Conservation (phyloP, 768 basidiomycete species). For the Dictyophora rubrovolvata region DNA sequence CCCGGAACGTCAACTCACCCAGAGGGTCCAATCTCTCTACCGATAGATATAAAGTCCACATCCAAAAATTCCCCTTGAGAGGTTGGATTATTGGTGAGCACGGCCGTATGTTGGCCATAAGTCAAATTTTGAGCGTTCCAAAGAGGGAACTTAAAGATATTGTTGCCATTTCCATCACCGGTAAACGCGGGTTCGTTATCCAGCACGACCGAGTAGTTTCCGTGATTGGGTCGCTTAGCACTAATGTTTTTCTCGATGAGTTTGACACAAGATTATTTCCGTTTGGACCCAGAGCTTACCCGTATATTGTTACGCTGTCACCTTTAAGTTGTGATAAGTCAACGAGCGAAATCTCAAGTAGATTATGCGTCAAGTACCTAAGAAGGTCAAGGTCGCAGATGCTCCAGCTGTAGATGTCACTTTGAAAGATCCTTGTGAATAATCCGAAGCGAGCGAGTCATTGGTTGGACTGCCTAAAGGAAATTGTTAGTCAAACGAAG, state of each 20-base stretch:
- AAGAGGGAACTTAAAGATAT: background rate
- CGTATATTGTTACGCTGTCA: background rate
- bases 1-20: background rate
- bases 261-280: background rate
- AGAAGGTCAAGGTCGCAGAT: background rate
- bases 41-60: slow-evolving; percentile 4
- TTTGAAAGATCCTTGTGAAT: background rate
- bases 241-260: too few species aligned
- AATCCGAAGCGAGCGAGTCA: background rate
- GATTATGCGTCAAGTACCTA: background rate
- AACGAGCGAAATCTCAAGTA: background rate
- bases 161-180: background rate
- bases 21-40: background rate
- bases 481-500: background rate
- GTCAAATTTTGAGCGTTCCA: background rate
- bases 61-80: background rate
- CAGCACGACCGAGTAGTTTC: slow-evolving; percentile 3
- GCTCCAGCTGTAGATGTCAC: background rate
- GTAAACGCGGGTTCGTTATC: slow-evolving; percentile 1
- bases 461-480: background rate
- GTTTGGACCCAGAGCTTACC: background rate
- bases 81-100: background rate
- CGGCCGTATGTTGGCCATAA: slow-evolving; percentile 1
- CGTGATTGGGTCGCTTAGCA: background rate
- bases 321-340: background rate